A percentile compares a stretch with the other conserved stretches of the same genome.
Evolutionary conservation across 495 filamentous ascomycete species (phyloP).

Genomic region (Antarctomyces pellizariae): DNA sequence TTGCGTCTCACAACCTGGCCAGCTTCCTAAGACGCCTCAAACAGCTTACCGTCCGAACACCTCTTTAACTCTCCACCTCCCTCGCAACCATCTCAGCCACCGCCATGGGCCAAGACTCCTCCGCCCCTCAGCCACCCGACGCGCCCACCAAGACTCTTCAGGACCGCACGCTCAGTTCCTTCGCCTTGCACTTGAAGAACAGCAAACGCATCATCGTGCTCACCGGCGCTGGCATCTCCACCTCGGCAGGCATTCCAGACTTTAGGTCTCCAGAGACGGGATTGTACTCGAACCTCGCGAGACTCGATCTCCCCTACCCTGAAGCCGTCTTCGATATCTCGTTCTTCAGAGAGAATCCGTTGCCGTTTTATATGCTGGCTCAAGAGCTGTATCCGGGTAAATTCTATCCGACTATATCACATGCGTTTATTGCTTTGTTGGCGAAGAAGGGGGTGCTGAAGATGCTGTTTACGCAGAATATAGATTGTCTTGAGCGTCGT

Average conservation of each 20-base stretch:
- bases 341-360: slow-evolving; percentile 66
- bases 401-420: slow-evolving; percentile 65
- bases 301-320: slow-evolving; percentile 62
- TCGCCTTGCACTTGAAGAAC: slow-evolving; percentile 55
- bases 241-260: slow-evolving; percentile 41
- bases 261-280: slow-evolving; percentile 57
- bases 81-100: too few relatives aligned
- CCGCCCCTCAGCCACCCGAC: slow-evolving; percentile 30
- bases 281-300: slow-evolving; percentile 62
- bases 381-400: slow-evolving; percentile 83
- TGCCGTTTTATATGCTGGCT: slow-evolving; percentile 79
- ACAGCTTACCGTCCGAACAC: too few relatives aligned
- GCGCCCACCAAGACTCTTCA: slow-evolving; percentile 38
- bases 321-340: slow-evolving; percentile 61
- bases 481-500: slow-evolving; percentile 76
- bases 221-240: slow-evolving; percentile 41
- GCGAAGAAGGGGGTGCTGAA: slow-evolving; percentile 52
- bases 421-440: slow-evolving; percentile 55
- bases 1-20: too few relatives aligned
- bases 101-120: slow-evolving; percentile 49
- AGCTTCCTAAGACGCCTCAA: too few relatives aligned
- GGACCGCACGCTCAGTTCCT: slow-evolving; percentile 38
- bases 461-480: slow-evolving; percentile 92
- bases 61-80: too few relatives aligned
- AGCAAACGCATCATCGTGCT: slow-evolving; percentile 57